These are phyloP conservation scores for Globisporangium viniferum DNA, from an alignment of 352 stramenopile genomes.

Conservation along the genomic window DNA sequence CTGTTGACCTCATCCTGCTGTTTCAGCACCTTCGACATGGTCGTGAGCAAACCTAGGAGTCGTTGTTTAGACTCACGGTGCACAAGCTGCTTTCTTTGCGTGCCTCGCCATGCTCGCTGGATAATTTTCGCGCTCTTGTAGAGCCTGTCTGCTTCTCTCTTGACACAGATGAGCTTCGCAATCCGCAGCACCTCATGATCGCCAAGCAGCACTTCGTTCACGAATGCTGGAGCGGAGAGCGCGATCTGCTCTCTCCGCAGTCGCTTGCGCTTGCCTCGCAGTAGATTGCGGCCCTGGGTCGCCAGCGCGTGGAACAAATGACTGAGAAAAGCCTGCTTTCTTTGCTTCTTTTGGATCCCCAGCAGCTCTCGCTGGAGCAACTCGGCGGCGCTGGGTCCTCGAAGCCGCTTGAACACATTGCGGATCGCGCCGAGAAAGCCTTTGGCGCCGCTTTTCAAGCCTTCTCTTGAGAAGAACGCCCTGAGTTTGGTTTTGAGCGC, in stretches of 20 bases:
- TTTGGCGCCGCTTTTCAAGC: not conserved
- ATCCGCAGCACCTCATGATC: not conserved
- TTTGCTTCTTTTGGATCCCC: not conserved
- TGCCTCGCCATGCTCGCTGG: conserved; percentile 25
- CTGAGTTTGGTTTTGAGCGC: conserved; percentile 2
- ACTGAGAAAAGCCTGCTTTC: not conserved
- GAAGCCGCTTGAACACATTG: conserved; percentile 7
- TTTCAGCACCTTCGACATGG: conserved; percentile 18
- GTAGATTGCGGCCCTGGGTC: conserved; percentile 10
- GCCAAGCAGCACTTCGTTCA: conserved; percentile 5
- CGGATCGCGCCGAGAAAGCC: not conserved
- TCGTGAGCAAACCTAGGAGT: conserved; percentile 24
- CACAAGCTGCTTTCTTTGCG: conserved; percentile 14
- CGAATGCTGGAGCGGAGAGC: not conserved
- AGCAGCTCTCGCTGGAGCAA: conserved; percentile 11
- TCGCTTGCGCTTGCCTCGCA: conserved; percentile 7
- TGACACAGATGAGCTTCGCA: not conserved
- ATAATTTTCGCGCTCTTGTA: conserved; percentile 15
- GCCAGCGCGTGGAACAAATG: conserved; percentile 9
- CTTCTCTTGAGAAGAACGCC: conserved; percentile 1
- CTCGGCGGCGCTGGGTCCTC: conserved; percentile 5
- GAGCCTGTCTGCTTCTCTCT: not conserved
- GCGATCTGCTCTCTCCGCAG: conserved; percentile 6
- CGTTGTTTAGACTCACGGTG: conserved; percentile 22
- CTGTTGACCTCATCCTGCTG: conserved; percentile 16